These are phyloP conservation scores for Diplotaxis tenuifolia DNA, from an alignment of 345 rosid genomes.

Conservation along the genomic window DNA sequence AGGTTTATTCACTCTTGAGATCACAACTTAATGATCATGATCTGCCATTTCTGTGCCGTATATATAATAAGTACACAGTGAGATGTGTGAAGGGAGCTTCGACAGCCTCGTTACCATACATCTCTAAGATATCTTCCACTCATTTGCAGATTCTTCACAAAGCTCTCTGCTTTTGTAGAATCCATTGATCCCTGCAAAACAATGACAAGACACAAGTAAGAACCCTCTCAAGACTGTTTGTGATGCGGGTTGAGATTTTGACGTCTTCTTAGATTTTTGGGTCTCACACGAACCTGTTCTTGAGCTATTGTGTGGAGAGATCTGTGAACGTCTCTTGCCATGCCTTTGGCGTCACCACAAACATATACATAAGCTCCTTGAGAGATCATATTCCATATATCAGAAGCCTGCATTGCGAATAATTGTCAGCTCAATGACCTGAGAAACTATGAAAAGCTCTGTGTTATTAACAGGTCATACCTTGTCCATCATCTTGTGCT, in stretches of 20 bases:
- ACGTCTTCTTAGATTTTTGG: neutral
- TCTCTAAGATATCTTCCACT: conserved; percentile 88
- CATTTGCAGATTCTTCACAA: conserved; percentile 89
- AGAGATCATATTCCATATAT: conserved; percentile 79
- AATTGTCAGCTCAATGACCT: neutral
- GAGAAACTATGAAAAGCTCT: too few species aligned
- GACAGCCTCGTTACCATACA: conserved; percentile 38
- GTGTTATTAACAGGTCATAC: too few species aligned
- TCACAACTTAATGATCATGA: conserved; percentile 30
- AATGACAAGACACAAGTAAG: neutral
- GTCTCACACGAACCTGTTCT: conserved; percentile 65
- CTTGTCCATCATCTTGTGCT: conserved; percentile 90
- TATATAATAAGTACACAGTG: conserved; percentile 27
- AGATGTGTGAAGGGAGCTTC: neutral
- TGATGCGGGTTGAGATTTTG: neutral
- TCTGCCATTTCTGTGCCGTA: conserved; percentile 18
- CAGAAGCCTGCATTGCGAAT: conserved; percentile 52
- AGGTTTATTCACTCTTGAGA: conserved; percentile 17
- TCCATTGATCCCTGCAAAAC: conserved; percentile 70
- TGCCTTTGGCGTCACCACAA: conserved; percentile 99
- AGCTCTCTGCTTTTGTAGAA: conserved; percentile 73
- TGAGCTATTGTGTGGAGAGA: conserved; percentile 75
- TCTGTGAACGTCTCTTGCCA: conserved; percentile 96
- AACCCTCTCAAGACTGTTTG: neutral
- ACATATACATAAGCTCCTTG: conserved; percentile 84